Base-by-base conservation (phyloP, 2,329 filamentous ascomycete species). In the Calonectria naviculata region DNA sequence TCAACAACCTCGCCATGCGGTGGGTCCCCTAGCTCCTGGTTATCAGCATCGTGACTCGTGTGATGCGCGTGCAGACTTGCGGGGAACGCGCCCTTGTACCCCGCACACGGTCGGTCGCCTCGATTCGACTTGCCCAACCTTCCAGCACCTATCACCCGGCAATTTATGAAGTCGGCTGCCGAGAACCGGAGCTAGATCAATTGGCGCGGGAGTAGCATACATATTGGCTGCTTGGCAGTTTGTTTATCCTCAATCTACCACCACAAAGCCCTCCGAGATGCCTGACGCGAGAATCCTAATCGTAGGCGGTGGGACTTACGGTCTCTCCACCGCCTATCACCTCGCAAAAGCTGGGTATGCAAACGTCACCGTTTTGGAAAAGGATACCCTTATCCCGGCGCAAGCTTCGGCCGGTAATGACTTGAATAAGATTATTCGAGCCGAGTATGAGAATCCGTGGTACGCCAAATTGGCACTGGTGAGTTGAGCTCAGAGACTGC, bases 371-470 rank as follows among this genome's bases (percentile, higher is more conserved):
- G 73, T 84, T 61, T 71, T 85, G 73, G 78, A 84, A n/a, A 60
- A 47, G 21, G 41, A 38, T 28, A 5, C 5, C 4, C 41, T 65
- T 7, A 34, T 72, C 6, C 68, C 73, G 2, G 69, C 70, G 0
- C 29, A 41, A 2, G 63, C 80, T 75, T 90, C 89, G 0, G 89
- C 88, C 0, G 89, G 85, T 36, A 88, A 89, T 70, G 89, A 91
- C 74, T 76, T 91, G 60, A 91, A 91, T 78, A 91, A 91, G 81
- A 91, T 91, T 68, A 83, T 91, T 56, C 85, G 89, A 1, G 88
- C 86, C 13, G 88, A 90, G 74, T 90, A 91, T 73, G 87, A 89
- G 71, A 87, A 90, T 71, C 82, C 83, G 0, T 90, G 87, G 73
- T 90, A 91, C 70, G 87, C 87, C 1, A 82, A 88, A 15, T 76